These are phyloP conservation scores for Boletus tylopilopsis DNA, from an alignment of 768 basidiomycete genomes.

Conservation along the genomic window DNA sequence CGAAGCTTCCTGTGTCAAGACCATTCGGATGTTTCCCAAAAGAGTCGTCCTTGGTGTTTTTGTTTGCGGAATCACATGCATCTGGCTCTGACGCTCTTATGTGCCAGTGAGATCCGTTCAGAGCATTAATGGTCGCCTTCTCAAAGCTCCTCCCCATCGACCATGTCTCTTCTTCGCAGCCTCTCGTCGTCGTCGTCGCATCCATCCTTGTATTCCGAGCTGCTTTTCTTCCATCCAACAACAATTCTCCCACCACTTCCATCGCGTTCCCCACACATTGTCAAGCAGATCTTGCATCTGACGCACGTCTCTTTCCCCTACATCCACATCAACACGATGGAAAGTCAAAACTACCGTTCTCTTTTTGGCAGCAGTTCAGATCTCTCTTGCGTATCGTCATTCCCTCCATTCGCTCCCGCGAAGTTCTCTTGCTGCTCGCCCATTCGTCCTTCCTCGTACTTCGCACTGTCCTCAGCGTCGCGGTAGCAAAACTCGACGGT, in stretches of 20 bases:
- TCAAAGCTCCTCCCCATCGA: slow-evolving; percentile 3
- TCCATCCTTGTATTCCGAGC: slow-evolving; percentile 51
- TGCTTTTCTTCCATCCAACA: slow-evolving; percentile 25
- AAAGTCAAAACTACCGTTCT: slow-evolving; percentile 54
- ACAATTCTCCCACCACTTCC: slow-evolving; percentile 51
- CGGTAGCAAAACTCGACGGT: slow-evolving; percentile 87
- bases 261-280: slow-evolving; percentile 65
- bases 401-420: slow-evolving; percentile 60
- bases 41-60: too few relatives aligned
- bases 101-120: too few relatives aligned
- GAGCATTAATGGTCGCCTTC: slow-evolving; percentile 19
- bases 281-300: slow-evolving; percentile 46
- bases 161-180: too few relatives aligned
- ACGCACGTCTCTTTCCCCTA: slow-evolving; percentile 61
- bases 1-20: too few relatives aligned
- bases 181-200: slow-evolving; percentile 38
- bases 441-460: slow-evolving; percentile 86
- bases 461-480: slow-evolving; percentile 82
- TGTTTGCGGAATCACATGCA: slow-evolving; percentile 20
- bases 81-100: too few relatives aligned
- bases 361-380: slow-evolving; percentile 68
- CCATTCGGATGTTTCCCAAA: too few relatives aligned
- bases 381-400: slow-evolving; percentile 71
- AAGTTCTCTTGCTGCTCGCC: slow-evolving; percentile 64
- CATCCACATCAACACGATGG: slow-evolving; percentile 33